A percentile compares a stretch with the other conserved stretches of the same genome.
Evolutionary conservation across 768 basidiomycete species (phyloP).

Genomic region (Suillus sp.): DNA sequence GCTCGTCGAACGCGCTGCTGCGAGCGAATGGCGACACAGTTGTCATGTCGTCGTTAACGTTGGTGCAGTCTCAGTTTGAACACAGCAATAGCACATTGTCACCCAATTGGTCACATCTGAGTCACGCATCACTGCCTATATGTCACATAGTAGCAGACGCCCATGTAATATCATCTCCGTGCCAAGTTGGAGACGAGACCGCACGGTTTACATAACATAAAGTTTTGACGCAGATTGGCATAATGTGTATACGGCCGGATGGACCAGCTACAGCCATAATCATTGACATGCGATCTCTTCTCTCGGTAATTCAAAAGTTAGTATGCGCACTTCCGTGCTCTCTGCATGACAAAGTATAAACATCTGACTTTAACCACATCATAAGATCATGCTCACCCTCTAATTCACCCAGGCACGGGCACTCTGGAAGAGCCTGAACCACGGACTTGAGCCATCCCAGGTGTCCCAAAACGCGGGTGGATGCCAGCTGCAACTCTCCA

Average conservation of each 20-base stretch:
- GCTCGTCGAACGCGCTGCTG: conserved; percentile 57
- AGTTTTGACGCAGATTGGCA: neutral
- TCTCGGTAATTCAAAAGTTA: neutral
- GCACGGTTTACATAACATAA: neutral
- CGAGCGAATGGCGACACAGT: conserved; percentile 63
- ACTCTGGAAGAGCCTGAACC: conserved; percentile 95
- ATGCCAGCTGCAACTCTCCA: conserved; percentile 94
- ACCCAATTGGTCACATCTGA: neutral
- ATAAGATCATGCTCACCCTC: conserved; percentile 21
- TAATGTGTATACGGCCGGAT: neutral
- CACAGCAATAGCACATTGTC: neutral
- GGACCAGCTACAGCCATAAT: neutral
- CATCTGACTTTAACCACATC: neutral
- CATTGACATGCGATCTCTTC: neutral
- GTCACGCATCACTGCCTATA: neutral
- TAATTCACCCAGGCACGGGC: conserved; percentile 65
- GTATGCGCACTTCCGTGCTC: neutral
- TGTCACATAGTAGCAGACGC: too few species aligned
- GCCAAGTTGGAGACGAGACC: neutral
- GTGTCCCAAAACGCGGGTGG: conserved; percentile 53
- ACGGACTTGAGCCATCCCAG: conserved; percentile 85
- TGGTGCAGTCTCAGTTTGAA: conserved; percentile 2
- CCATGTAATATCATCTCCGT: too few species aligned
- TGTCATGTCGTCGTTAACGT: conserved; percentile 29
- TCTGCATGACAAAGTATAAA: neutral